Evolutionary conservation across 768 basidiomycete species (phyloP).

Genomic region (Pulveroboletus sp.): DNA sequence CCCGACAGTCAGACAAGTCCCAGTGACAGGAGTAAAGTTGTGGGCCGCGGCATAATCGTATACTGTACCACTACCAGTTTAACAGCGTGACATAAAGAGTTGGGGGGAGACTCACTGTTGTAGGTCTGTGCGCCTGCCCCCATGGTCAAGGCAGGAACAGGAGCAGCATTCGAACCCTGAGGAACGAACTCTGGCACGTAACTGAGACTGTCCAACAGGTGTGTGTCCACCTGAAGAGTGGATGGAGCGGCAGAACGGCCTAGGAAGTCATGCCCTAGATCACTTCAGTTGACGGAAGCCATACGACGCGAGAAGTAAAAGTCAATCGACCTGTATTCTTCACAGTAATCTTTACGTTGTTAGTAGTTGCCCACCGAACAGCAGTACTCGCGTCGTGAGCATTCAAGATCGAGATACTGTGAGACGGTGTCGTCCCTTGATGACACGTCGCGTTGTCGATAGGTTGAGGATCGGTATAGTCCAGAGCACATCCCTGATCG

Average conservation of each 20-base stretch:
- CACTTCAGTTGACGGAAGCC: neutral
- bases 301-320: neutral
- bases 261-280: constrained; percentile 19
- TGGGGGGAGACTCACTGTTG: constrained; percentile 7
- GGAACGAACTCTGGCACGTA: constrained; percentile 20
- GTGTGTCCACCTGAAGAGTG: constrained; percentile 24
- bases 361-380: constrained; percentile 17
- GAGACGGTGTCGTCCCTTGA: constrained; percentile 22
- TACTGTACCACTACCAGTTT: constrained; percentile 4
- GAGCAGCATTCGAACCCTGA: constrained; percentile 10
- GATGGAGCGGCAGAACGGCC: constrained; percentile 26
- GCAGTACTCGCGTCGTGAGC: constrained; percentile 22
- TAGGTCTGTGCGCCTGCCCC: constrained; percentile 18
- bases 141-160: constrained; percentile 18
- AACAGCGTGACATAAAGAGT: neutral
- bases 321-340: constrained; percentile 21
- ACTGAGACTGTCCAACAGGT: constrained; percentile 9
- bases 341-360: constrained; percentile 18
- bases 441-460: constrained; percentile 7
- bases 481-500: constrained; percentile 14
- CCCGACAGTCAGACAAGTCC: constrained; percentile 21
- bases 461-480: constrained; percentile 18
- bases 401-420: constrained; percentile 14
- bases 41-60: constrained; percentile 12
- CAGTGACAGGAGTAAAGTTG: constrained; percentile 17